phyloP scores from a whole-genome alignment of 2,329 filamentous ascomycete genomes.

The Teratosphaeria gauchensis region DNA sequence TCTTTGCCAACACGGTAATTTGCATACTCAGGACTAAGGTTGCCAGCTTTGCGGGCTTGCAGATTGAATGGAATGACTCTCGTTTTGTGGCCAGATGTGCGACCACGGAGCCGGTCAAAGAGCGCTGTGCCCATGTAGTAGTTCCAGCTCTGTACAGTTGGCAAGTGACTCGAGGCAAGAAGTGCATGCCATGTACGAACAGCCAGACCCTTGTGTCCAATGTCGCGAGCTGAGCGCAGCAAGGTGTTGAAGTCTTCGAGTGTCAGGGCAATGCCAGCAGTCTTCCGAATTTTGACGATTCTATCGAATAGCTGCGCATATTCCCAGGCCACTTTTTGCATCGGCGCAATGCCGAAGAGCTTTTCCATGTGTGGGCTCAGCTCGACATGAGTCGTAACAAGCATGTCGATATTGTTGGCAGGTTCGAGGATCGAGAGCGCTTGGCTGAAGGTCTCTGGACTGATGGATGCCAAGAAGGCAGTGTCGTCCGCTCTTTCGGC shows the following conservation, averaged over 20 bases:
- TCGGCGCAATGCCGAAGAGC: conserved; percentile 31
- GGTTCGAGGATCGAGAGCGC: conserved; percentile 56
- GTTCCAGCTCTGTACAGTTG: conserved; percentile 46
- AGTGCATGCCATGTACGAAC: conserved; percentile 39
- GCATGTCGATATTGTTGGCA: conserved; percentile 37
- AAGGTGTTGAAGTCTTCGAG: conserved; percentile 44
- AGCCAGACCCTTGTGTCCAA: conserved; percentile 37
- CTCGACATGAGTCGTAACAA: conserved; percentile 38
- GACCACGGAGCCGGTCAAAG: conserved; percentile 29
- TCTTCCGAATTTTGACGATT: conserved; percentile 30
- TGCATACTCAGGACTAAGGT: conserved; percentile 6
- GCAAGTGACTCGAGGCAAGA: conserved; percentile 27
- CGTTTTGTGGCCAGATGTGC: conserved; percentile 31
- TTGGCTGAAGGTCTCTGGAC: conserved; percentile 51
- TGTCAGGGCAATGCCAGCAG: conserved; percentile 28
- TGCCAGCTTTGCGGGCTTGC: conserved; percentile 8
- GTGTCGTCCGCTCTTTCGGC: conserved; percentile 15
- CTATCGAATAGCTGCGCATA: conserved; percentile 30
- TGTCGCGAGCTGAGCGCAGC: conserved; percentile 41
- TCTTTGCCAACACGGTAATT: conserved; percentile 20
- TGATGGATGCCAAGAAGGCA: conserved; percentile 31
- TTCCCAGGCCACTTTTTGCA: conserved; percentile 30
- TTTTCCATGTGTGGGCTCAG: conserved; percentile 41
- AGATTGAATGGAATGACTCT: conserved; percentile 28
- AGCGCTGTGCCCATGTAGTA: conserved; percentile 42